Base-by-base conservation (phyloP, 257 asterid species). In the Solanum chiquidenum region DNA sequence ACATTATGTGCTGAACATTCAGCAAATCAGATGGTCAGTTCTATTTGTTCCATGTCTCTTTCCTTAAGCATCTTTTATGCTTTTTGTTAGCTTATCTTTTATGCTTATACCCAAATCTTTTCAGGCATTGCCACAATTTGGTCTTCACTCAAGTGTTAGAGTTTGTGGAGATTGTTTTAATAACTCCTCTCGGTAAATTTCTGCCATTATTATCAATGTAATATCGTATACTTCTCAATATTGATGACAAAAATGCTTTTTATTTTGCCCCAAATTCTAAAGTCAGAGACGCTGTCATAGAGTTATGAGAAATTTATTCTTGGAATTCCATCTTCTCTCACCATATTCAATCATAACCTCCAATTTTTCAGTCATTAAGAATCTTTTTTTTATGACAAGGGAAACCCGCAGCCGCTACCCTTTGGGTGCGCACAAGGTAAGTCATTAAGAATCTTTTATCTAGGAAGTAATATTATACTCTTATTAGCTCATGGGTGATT, bases 1-100 rank as follows among this genome's bases (percentile, higher is more conserved):
- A 95, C 99, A 25, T 91, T 97, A 74, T 97, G 99, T 55, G 93
- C 99, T 35, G 98, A 97, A 55, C 99, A 97, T 91, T 97, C 99
- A 35, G 89, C 96, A n/a, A 90, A 90, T 86, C 99, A 95, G 85
- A 95, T 95, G 98, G 99, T 97, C 91, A 83, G 93, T 73, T 72
- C 33, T 73, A 18, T 49, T 82, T 49, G 69, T 49, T 49, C 9
- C 58, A 49, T 80, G 44, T 21, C 58, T 25, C 86, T 49, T 82
- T 49, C 58, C 85, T 44, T 79, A 44, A 44, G 66, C 38, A 27
- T 79, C 25, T 44, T 52, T 49, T 73, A 73, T 21, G n/a, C 34
- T 23, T 86, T 38, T 73, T 55, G 62, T 34, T 33, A 16, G 66
- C 13, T 68, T 34, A 84, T 76, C 83, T 58, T 37, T 85, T 34